These are phyloP conservation scores for Diaporthe capsici DNA, from an alignment of 2,329 filamentous ascomycete species.

Conservation along the genomic window DNA sequence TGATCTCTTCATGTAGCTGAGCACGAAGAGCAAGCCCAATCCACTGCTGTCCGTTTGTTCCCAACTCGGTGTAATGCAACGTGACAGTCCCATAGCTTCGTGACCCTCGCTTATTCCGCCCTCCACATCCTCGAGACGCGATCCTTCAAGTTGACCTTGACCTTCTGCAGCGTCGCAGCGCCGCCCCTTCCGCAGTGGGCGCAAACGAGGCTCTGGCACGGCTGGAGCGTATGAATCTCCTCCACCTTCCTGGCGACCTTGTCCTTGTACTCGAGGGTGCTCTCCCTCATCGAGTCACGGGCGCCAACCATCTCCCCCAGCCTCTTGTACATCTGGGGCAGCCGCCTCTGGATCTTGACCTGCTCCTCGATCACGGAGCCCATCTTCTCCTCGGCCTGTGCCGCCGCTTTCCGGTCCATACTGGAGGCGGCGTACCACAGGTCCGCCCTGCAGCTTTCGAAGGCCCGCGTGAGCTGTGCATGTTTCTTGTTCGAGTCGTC, in stretches of 20 bases:
- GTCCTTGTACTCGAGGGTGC: neutral
- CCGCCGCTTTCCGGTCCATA: neutral
- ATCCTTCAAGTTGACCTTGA: conserved; percentile 13
- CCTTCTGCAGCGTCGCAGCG: neutral
- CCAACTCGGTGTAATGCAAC: neutral
- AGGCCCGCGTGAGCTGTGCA: neutral
- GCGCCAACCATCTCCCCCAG: neutral
- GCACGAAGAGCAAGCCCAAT: neutral
- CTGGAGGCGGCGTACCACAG: conserved; percentile 9
- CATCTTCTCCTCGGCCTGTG: conserved; percentile 1
- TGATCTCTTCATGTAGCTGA: neutral
- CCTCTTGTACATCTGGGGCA: conserved; percentile 23
- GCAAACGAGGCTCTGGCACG: conserved; percentile 35
- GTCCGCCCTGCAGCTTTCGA: neutral
- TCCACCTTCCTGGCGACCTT: conserved; percentile 34
- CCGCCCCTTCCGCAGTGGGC: conserved; percentile 21
- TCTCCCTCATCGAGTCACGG: neutral
- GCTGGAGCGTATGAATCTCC: conserved; percentile 35
- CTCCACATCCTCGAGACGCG: neutral
- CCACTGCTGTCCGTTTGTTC: neutral
- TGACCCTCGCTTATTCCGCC: neutral
- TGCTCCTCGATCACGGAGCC: conserved; percentile 30
- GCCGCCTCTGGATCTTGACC: neutral
- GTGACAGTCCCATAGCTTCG: neutral
- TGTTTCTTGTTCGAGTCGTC: neutral